Percentiles rank a stretch among this genome's conserved stretches.
Conservation (phyloP, 2,329 filamentous ascomycete species). For the Mycocentrospora acerina region DNA sequence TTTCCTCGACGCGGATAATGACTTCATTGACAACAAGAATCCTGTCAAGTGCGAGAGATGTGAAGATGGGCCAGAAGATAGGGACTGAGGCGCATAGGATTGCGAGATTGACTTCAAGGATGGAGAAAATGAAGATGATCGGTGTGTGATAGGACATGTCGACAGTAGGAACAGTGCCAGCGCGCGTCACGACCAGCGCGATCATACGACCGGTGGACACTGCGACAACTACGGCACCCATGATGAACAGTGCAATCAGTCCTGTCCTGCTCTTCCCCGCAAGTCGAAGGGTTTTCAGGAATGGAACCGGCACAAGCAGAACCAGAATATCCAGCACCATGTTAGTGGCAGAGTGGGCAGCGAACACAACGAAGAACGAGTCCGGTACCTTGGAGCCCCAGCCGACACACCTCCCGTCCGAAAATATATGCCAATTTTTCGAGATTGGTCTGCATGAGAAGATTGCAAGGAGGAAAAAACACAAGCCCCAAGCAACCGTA, state of each 20-base stretch:
- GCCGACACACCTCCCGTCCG: slow-evolving; percentile 31
- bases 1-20: slow-evolving; percentile 34
- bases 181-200: slow-evolving; percentile 27
- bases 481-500: slow-evolving; percentile 30
- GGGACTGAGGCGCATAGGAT: slow-evolving; percentile 42
- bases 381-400: slow-evolving; percentile 37
- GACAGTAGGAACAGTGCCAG: slow-evolving; percentile 32
- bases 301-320: slow-evolving; percentile 32
- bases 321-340: slow-evolving; percentile 37
- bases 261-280: slow-evolving; percentile 31
- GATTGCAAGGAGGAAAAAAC: slow-evolving; percentile 32
- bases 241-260: slow-evolving; percentile 30
- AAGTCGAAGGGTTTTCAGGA: slow-evolving; percentile 33
- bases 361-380: slow-evolving; percentile 31
- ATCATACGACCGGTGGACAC: slow-evolving; percentile 35
- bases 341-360: slow-evolving; percentile 34
- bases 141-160: slow-evolving; percentile 36
- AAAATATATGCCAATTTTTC: slow-evolving; percentile 31
- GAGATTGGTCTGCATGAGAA: slow-evolving; percentile 33
- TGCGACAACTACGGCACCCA: slow-evolving; percentile 34
- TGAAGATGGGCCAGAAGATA: slow-evolving; percentile 43
- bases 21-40: slow-evolving; percentile 45
- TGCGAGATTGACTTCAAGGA: slow-evolving; percentile 42
- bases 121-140: slow-evolving; percentile 35
- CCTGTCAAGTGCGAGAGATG: slow-evolving; percentile 31